Evolutionary conservation across 306 rosid genomes (phyloP).

Genomic region (Trifolium dubium): DNA sequence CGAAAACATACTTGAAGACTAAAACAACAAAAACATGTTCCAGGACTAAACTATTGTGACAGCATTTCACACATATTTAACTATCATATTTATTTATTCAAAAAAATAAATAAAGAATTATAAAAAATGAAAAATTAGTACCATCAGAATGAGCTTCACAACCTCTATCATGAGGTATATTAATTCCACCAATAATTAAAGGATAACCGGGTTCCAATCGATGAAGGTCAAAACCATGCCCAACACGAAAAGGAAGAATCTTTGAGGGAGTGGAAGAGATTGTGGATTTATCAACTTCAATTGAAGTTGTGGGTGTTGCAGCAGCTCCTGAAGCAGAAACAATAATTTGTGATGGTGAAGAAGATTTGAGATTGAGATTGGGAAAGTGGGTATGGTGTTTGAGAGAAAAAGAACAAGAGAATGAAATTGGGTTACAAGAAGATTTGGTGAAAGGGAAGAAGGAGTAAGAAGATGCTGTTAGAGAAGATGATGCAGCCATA

Average conservation of each 20-base stretch:
- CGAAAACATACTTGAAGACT: no score
- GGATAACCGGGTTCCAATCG: constrained; percentile 93
- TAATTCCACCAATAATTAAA: constrained; percentile 89
- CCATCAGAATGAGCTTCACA: constrained; percentile 99
- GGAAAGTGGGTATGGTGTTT: constrained; percentile 14
- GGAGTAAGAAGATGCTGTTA: constrained; percentile 44
- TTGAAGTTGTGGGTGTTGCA: constrained; percentile 51
- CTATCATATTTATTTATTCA: neutral
- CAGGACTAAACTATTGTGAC: no score
- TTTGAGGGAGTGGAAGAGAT: constrained; percentile 57
- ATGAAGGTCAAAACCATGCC: constrained; percentile 97
- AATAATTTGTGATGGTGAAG: constrained; percentile 19
- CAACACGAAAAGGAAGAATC: constrained; percentile 81
- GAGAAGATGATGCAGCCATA: constrained; percentile 54
- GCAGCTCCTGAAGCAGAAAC: constrained; percentile 39
- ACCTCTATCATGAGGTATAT: constrained; percentile 88
- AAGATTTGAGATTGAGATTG: constrained; percentile 34
- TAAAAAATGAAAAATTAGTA: constrained; percentile 37
- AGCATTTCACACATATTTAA: neutral
- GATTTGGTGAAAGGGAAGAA: constrained; percentile 35
- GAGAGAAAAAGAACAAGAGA: constrained; percentile 46
- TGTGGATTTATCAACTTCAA: constrained; percentile 42
- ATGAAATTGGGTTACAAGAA: neutral
- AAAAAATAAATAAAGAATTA: neutral
- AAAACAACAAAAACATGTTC: no score